Percentiles rank a stretch among this genome's conserved stretches.
phyloP scores from a whole-genome alignment of 164 flowering plant species.

The Macadamia integrifolia region DNA sequence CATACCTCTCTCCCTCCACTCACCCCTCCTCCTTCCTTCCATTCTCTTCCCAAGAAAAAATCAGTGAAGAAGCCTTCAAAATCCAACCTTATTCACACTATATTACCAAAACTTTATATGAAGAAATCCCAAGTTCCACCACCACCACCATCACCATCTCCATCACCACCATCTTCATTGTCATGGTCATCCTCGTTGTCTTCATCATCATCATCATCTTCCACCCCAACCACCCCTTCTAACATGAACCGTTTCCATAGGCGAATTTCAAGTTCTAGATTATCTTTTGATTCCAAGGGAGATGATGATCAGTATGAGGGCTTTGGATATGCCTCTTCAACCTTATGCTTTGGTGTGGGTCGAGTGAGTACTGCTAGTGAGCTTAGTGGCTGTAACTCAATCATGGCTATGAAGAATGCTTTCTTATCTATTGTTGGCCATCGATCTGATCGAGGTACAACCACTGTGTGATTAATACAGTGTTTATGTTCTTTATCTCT shows the following conservation, averaged over 20 bases:
- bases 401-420: slow-evolving; percentile 19
- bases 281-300: slow-evolving; percentile 11
- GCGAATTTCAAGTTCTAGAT: slow-evolving; percentile 4
- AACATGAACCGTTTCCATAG: not conserved
- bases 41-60: slow-evolving; percentile 12
- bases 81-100: slow-evolving; percentile 12
- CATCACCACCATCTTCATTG: slow-evolving; percentile 9
- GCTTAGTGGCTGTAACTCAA: slow-evolving; percentile 13
- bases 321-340: slow-evolving; percentile 22
- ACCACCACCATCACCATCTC: slow-evolving; percentile 17
- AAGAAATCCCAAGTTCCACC: slow-evolving; percentile 9
- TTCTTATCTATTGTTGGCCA: slow-evolving; percentile 18
- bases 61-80: slow-evolving; percentile 18
- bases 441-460: slow-evolving; percentile 14
- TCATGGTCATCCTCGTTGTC: slow-evolving; percentile 10
- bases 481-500: not conserved
- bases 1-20: slow-evolving; percentile 45
- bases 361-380: not conserved
- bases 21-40: slow-evolving; percentile 70
- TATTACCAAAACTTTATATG: slow-evolving; percentile 10
- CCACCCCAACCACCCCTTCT: not conserved
- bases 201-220: not conserved
- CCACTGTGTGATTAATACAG: not conserved
- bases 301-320: slow-evolving; percentile 10
- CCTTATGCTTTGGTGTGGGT: slow-evolving; percentile 19